These are phyloP conservation scores for Ganoderma leucocontextum DNA, from an alignment of 1,284 basidiomycete genomes.

Conservation along the genomic window DNA sequence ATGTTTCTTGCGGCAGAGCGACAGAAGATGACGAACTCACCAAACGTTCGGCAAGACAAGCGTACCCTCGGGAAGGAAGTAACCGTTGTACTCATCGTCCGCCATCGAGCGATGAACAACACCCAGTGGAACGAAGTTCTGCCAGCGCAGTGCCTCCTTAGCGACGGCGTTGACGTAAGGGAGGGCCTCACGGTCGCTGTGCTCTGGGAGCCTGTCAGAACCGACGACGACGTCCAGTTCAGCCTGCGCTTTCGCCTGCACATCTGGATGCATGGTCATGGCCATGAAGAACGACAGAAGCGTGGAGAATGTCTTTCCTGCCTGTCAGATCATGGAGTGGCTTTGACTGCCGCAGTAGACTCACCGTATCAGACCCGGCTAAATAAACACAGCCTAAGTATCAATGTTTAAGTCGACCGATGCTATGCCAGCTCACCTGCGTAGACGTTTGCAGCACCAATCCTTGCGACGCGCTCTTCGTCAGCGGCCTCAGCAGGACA, in stretches of 20 bases:
- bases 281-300: slow-evolving; percentile 45
- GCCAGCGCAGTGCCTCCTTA: slow-evolving; percentile 37
- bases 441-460: slow-evolving; percentile 20
- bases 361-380: slow-evolving; percentile 20
- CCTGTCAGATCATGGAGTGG: not conserved
- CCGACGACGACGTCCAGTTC: slow-evolving; percentile 43
- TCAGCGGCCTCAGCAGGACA: slow-evolving; percentile 10
- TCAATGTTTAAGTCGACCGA: not conserved
- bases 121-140: slow-evolving; percentile 32
- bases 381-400: not conserved
- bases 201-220: slow-evolving; percentile 35
- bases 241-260: slow-evolving; percentile 41
- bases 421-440: slow-evolving; percentile 4
- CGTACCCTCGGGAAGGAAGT: slow-evolving; percentile 37
- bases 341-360: not conserved
- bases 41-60: slow-evolving; percentile 39
- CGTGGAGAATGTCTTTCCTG: slow-evolving; percentile 33
- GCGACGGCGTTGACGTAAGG: slow-evolving; percentile 37
- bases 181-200: slow-evolving; percentile 27
- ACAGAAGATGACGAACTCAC: slow-evolving; percentile 24
- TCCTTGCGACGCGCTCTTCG: slow-evolving; percentile 21
- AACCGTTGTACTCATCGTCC: slow-evolving; percentile 34
- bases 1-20: not conserved
- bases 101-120: slow-evolving; percentile 19
- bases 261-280: slow-evolving; percentile 46